A percentile compares a stretch with the other conserved stretches of the same genome.
Evolutionary conservation across 192 early-diverging fungal genomes (phyloP).

Genomic region (Mortierella claussenii): DNA sequence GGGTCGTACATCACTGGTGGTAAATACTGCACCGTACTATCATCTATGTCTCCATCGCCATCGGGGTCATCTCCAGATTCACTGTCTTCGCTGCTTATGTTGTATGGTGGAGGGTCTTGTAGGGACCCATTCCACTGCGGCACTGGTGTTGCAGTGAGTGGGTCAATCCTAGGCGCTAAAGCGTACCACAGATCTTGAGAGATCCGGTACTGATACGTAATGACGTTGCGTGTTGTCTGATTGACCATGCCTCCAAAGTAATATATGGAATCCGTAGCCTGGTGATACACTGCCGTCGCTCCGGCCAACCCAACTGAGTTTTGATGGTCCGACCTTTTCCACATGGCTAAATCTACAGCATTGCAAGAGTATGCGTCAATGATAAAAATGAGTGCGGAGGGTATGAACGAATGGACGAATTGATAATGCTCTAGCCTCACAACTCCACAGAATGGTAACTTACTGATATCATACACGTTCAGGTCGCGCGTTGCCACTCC

Average conservation of each 20-base stretch:
- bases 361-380: no score
- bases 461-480: constrained; percentile 25
- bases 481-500: constrained; percentile 20
- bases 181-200: constrained; percentile 49
- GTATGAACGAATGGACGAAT: no score
- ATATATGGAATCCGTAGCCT: constrained; percentile 48
- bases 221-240: constrained; percentile 32
- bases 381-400: no score
- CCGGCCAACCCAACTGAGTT: constrained; percentile 47
- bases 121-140: not conserved
- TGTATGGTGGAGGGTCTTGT: not conserved
- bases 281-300: constrained; percentile 44
- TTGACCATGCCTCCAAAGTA: constrained; percentile 53
- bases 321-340: constrained; percentile 33
- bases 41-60: constrained; percentile 4
- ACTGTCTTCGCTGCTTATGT: not conserved
- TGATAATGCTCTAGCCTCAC: no score
- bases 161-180: constrained; percentile 39
- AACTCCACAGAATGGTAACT: not conserved
- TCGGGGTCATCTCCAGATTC: not conserved
- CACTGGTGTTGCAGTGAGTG: constrained; percentile 24
- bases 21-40: not conserved
- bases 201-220: constrained; percentile 40
- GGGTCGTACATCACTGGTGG: constrained; percentile 44
- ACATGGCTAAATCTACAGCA: constrained; percentile 10